Base-by-base conservation (phyloP, 148 eudicot genomes). In the Camellia japonica region DNA sequence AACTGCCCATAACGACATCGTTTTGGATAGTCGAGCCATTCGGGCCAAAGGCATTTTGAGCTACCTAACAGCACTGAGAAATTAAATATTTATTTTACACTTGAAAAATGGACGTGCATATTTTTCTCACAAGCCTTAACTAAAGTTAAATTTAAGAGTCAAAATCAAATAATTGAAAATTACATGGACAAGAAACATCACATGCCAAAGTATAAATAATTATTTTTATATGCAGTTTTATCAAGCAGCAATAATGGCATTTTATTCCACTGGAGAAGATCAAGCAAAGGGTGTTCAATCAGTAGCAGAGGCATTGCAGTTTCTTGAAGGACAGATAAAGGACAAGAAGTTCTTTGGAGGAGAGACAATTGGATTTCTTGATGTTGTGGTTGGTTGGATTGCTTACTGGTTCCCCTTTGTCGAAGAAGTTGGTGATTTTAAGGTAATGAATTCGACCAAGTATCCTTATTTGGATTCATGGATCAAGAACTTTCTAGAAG, bases 281-380 rank as follows among this genome's bases (percentile, higher is more conserved):
- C 71, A 3, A 42, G 71, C 49, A 41, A 68, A 68, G 49, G 46
- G 18, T 5, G 7, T 68, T 68, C n/a, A 68, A 68, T 68, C 71
- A 8, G 10, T 68, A 13, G 71, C 12, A 11, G 71, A 68, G 71
- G 71, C 71, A 68, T 3, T 68, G 49, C 71, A 4, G 19, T 42
- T 68, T 14, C 71, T 68, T 3, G 71, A 68, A 14, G 71, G 15
- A 41, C 41, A 68, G 71, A 42, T 42, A 38, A 41, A 42, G 19
- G 71, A 49, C n/a, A 68, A 68, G 49, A 68, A 42, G n/a, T 68
- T 68, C 18, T 68, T 68, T 15, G 23, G 23, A 23, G 71, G 71
- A 41, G 71, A 42, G 15, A 42, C 46, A 7, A 42, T 68, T 2
- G 71, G 71, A 15, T 42, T 68, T 41, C 71, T 68, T 12, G 71